A percentile compares a stretch with the other conserved stretches of the same genome.
phyloP scores from a whole-genome alignment of 208 protist genomes.

The Trypanosoma lewisi region DNA sequence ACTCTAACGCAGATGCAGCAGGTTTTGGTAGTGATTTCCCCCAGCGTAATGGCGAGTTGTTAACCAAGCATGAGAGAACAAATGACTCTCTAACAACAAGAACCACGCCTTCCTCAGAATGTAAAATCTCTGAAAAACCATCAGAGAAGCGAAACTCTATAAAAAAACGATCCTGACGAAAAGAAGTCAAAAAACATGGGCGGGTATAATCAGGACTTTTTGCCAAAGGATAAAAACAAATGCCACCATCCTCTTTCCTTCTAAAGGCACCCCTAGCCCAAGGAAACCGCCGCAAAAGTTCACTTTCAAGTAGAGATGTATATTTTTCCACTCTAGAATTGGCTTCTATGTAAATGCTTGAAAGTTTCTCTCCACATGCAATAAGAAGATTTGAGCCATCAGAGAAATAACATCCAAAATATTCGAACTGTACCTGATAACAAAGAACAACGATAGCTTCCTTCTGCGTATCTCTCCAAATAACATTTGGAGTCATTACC shows the following conservation, averaged over 20 bases:
- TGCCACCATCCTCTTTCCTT: not conserved
- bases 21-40: slow-evolving; percentile 9
- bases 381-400: slow-evolving; percentile 23
- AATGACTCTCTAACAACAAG: slow-evolving; percentile 10
- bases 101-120: slow-evolving; percentile 16
- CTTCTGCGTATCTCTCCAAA: slow-evolving; percentile 13
- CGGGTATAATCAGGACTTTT: slow-evolving; percentile 3
- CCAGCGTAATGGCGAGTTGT: slow-evolving; percentile 13
- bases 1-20: slow-evolving; percentile 7
- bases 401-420: slow-evolving; percentile 90
- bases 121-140: slow-evolving; percentile 21
- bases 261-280: slow-evolving; percentile 3
- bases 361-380: not conserved
- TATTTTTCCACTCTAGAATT: slow-evolving; percentile 7
- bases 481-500: slow-evolving; percentile 28
- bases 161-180: slow-evolving; percentile 9
- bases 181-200: slow-evolving; percentile 17
- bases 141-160: slow-evolving; percentile 23
- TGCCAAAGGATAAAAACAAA: slow-evolving; percentile 10
- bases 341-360: slow-evolving; percentile 14
- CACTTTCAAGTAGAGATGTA: not conserved
- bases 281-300: slow-evolving; percentile 9
- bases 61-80: slow-evolving; percentile 11
- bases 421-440: slow-evolving; percentile 96
- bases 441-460: slow-evolving; percentile 50